A percentile compares a stretch with the other conserved stretches of the same genome.
Conservation (phyloP, 495 filamentous ascomycete species). For the Lasiosphaeria miniovina region DNA sequence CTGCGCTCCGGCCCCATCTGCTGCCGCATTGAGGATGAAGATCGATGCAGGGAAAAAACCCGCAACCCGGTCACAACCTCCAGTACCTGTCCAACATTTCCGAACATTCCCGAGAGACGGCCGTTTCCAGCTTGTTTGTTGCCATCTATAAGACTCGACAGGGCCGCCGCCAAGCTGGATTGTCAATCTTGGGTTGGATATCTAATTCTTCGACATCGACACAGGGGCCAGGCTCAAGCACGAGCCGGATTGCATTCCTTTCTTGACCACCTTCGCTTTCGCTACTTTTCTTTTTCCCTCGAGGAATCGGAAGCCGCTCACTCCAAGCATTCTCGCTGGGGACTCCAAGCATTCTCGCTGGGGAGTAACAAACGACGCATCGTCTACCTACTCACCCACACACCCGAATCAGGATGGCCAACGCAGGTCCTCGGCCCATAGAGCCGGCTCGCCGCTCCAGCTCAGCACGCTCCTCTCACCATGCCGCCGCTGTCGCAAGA, state of each 20-base stretch:
- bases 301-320: no score
- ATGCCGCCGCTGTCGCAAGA: neutral
- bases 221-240: neutral
- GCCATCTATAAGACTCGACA: slow-evolving; percentile 15
- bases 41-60: slow-evolving; percentile 14
- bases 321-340: no score
- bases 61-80: neutral
- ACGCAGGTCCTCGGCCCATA: neutral
- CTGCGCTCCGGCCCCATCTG: no score
- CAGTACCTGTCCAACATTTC: slow-evolving; percentile 2
- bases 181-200: neutral
- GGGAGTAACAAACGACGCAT: neutral
- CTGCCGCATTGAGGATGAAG: slow-evolving; percentile 1
- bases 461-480: neutral
- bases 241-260: neutral
- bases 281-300: no score
- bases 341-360: no score
- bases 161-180: neutral
- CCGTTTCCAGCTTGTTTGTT: neutral
- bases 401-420: neutral
- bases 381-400: neutral
- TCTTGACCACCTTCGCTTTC: no score
- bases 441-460: neutral
- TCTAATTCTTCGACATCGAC: neutral
- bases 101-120: slow-evolving; percentile 16